phyloP scores from a whole-genome alignment of 2,329 filamentous ascomycete species.

The Tolypocladium tundrense region DNA sequence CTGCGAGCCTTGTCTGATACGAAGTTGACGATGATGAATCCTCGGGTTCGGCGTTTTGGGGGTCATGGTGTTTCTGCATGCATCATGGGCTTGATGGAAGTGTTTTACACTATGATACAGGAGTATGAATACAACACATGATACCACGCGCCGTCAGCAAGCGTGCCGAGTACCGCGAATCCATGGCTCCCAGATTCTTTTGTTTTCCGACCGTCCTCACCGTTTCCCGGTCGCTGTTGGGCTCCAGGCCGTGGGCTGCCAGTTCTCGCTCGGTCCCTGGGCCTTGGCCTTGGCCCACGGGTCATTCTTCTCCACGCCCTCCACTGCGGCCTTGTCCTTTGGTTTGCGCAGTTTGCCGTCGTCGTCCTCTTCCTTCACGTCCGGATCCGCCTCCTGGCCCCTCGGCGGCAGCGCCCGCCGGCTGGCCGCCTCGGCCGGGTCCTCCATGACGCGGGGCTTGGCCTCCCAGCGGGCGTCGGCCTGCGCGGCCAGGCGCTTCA shows the following conservation, averaged over 20 bases:
- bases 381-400: conserved; percentile 6
- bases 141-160: background rate
- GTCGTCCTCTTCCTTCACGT: background rate
- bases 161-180: background rate
- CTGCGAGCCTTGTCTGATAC: too few species aligned
- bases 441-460: conserved; percentile 40
- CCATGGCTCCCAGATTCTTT: background rate
- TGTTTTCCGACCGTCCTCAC: background rate
- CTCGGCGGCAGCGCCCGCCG: conserved; percentile 2
- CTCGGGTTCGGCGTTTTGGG: background rate
- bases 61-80: background rate
- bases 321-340: too few species aligned
- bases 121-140: background rate
- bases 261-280: conserved; percentile 47
- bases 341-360: background rate
- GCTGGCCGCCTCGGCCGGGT: conserved; percentile 8
- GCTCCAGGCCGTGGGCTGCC: conserved; percentile 56
- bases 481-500: conserved; percentile 46
- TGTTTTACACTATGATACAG: background rate
- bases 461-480: conserved; percentile 56
- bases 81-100: background rate
- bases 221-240: conserved; percentile 30
- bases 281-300: conserved; percentile 46
- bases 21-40: background rate
- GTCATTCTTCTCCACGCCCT: conserved; percentile 20